Percentiles rank a stretch among this genome's conserved stretches.
Conservation (phyloP, 2,329 filamentous ascomycete genomes). For the Verticillium isaacii region DNA sequence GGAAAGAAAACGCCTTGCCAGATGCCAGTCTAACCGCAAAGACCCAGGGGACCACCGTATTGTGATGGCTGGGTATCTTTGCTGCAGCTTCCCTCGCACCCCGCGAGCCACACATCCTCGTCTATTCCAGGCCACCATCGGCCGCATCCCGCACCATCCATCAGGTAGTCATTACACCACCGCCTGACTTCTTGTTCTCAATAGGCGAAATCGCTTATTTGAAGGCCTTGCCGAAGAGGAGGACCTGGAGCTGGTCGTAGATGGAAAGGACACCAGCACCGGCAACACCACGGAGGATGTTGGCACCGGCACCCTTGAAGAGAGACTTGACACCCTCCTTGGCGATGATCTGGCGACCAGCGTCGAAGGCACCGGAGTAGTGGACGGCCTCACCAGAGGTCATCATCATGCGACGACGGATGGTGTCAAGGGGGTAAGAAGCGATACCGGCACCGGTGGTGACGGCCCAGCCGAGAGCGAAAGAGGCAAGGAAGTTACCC, state of each 20-base stretch:
- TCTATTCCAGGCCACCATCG: slow-evolving; percentile 9
- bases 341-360: slow-evolving; percentile 92
- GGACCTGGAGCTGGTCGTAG: slow-evolving; percentile 99
- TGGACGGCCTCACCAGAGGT: slow-evolving; percentile 96
- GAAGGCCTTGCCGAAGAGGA: slow-evolving; percentile 99
- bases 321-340: slow-evolving; percentile 97
- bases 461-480: slow-evolving; percentile 97
- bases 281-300: slow-evolving; percentile 99
- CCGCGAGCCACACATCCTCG: slow-evolving; percentile 27
- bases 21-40: slow-evolving; percentile 44
- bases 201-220: slow-evolving; percentile 38
- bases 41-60: slow-evolving; percentile 27
- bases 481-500: slow-evolving; percentile 99
- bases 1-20: slow-evolving; percentile 39
- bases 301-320: slow-evolving; percentile 99
- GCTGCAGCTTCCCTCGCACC: slow-evolving; percentile 43
- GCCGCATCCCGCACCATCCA: not conserved
- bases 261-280: slow-evolving; percentile 99
- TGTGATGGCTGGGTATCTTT: slow-evolving; percentile 34
- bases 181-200: not conserved
- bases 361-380: slow-evolving; percentile 96
- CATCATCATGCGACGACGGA: slow-evolving; percentile 99
- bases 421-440: slow-evolving; percentile 99
- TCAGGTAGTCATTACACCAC: slow-evolving; percentile 1
- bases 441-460: slow-evolving; percentile 99